These are phyloP conservation scores for Populus alba DNA, from an alignment of 345 rosid genomes.

Conservation along the genomic window DNA sequence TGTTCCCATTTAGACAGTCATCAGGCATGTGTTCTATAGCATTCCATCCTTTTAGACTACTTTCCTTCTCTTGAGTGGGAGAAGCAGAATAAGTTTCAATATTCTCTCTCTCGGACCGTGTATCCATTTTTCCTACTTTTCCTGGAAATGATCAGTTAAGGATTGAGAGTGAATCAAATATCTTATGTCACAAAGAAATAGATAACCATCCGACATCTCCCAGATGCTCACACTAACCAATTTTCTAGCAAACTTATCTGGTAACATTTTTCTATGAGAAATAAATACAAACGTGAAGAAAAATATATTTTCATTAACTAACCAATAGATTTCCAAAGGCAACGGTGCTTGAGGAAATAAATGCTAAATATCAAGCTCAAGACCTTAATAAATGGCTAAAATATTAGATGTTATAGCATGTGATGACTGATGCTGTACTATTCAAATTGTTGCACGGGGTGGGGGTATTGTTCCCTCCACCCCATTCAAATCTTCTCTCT, in stretches of 20 bases:
- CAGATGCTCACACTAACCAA: not conserved
- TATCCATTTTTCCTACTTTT: constrained; percentile 18
- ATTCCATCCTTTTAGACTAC: constrained; percentile 24
- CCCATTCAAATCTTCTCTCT: not conserved
- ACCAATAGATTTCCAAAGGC: not conserved
- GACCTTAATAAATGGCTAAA: too few relatives aligned
- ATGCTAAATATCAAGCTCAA: too few relatives aligned
- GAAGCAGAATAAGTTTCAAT: constrained; percentile 22
- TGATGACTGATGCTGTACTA: not conserved
- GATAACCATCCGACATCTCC: not conserved
- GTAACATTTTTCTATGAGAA: not conserved
- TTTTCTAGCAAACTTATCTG: not conserved
- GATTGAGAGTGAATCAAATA: not conserved
- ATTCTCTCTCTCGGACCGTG: constrained; percentile 11
- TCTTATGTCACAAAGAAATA: not conserved
- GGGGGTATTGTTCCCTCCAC: not conserved
- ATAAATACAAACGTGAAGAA: not conserved
- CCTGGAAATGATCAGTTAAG: constrained; percentile 21
- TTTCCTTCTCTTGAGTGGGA: constrained; percentile 21
- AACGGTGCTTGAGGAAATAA: not conserved
- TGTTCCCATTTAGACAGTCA: constrained; percentile 18
- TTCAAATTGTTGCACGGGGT: not conserved
- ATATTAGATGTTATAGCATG: too few relatives aligned
- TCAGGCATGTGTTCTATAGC: constrained; percentile 23
- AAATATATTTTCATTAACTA: too few relatives aligned